Evolutionary conservation across 2,329 filamentous ascomycete species (phyloP), one percentile per base, ranked within the genome.

Genomic region (Decorospora gaudefroyi): DNA sequence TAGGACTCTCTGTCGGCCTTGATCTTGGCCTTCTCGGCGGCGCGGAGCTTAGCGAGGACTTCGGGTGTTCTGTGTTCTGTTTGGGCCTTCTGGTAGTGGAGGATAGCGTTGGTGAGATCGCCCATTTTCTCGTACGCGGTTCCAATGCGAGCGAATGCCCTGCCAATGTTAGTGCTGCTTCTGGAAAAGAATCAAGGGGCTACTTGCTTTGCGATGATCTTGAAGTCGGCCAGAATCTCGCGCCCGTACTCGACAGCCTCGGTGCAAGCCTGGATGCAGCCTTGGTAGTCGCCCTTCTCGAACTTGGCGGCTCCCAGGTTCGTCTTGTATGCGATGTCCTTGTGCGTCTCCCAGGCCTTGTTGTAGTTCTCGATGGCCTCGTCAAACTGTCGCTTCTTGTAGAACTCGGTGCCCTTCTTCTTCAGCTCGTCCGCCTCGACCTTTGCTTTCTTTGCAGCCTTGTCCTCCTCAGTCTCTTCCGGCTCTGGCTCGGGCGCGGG

Each of bases 381-480:
- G 63, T 97, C 93, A 59, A 99, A 96, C 68, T 96, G 85, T 59
- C 90, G 86, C 82, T 97, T 97, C 85, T 99, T 99, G 81, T 99
- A 99, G 71, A 86, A 86, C 61, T 93, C 90, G 10, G 92, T 99
- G 45, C 93, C 93, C 44, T 95, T 78, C 19, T 86, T 88, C 83
- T 99, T 99, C 75, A 96, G 88, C 70, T 90, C 88, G 62, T 99
- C 93, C 30, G 91, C 93, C 53, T 87, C 89, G 64, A 86, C 88
- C 78, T 97, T 95, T 27, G 90, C 89, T 78, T 93, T 88, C 75
- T 88, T 88, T 74, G 91, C 90, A 49, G 87, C 88, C 42, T 84
- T 70, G 0, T 85, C 81, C 71, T 97, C 93, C 64, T 96, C 90
- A 57, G 95, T 90, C 65, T 89, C 78, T 59, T 96, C 90, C 56